phyloP scores from a whole-genome alignment of 1,284 basidiomycete species.

The Ceratorhiza oryzae-sativae region DNA sequence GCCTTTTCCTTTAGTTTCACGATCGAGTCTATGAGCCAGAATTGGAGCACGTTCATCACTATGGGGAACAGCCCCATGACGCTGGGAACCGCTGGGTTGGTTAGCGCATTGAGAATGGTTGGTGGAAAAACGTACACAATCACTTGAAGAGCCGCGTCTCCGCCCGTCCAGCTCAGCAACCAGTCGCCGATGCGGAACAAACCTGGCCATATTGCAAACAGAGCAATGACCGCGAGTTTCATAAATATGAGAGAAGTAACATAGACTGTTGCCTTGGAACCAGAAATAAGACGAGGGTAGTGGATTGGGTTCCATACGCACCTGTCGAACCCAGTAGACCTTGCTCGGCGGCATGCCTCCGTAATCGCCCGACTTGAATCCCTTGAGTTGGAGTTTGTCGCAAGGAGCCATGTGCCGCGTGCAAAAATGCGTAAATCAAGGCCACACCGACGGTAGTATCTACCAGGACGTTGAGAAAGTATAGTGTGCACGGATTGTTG shows the following conservation, averaged over 20 bases:
- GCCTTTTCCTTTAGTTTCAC: constrained; percentile 59
- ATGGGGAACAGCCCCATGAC: constrained; percentile 94
- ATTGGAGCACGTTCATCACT: constrained; percentile 90
- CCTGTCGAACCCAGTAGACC: constrained; percentile 80
- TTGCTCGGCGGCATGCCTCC: constrained; percentile 73
- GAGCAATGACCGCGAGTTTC: constrained; percentile 83
- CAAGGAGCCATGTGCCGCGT: constrained; percentile 71
- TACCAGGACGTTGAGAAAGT: constrained; percentile 93
- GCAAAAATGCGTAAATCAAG: constrained; percentile 83
- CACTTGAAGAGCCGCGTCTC: constrained; percentile 73
- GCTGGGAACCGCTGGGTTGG: constrained; percentile 54
- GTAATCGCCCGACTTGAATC: constrained; percentile 88
- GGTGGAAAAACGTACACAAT: constrained; percentile 68
- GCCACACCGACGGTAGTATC: constrained; percentile 94
- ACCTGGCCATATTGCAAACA: constrained; percentile 75
- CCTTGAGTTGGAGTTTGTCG: constrained; percentile 70
- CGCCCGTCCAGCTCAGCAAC: constrained; percentile 81
- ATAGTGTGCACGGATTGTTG: constrained; percentile 86
- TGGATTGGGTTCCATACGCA: too few species aligned
- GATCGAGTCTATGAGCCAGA: constrained; percentile 88
- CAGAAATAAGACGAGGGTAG: too few species aligned
- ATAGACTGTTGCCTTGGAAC: constrained; percentile 71
- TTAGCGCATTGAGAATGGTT: constrained; percentile 10
- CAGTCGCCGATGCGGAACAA: constrained; percentile 80
- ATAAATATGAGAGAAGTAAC: constrained; percentile 84